Percentiles rank a stretch among this genome's conserved stretches.
Conservation (phyloP, 129 eudicot genomes). For the Escallonia rubra region DNA sequence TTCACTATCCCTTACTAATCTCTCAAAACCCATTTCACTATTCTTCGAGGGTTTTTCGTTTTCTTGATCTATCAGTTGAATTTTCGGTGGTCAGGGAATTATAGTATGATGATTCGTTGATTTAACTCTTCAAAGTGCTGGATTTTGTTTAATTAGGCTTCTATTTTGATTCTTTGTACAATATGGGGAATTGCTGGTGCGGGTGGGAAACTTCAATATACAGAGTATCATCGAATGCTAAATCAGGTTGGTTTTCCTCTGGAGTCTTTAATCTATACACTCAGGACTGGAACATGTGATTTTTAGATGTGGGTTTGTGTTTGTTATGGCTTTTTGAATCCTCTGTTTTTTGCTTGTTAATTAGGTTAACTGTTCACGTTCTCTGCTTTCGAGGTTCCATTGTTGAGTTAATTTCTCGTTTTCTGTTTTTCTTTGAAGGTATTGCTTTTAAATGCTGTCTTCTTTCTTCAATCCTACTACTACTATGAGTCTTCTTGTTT, state of each 20-base stretch:
- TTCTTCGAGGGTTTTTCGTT: conserved; percentile 20
- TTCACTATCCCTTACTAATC: not conserved
- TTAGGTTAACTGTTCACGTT: not conserved
- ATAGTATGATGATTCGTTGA: not conserved
- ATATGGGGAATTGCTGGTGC: conserved; percentile 77
- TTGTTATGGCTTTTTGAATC: not conserved
- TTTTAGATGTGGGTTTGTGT: not conserved
- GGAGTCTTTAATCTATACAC: not conserved
- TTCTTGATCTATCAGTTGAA: not conserved
- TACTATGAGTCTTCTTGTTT: too few relatives aligned
- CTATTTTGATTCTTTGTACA: not conserved
- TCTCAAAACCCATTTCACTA: conserved; percentile 3
- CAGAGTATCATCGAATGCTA: conserved; percentile 58
- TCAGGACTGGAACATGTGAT: too few relatives aligned
- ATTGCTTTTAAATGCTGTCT: not conserved
- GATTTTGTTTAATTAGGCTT: not conserved
- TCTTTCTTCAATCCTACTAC: too few relatives aligned
- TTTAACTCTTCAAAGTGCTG: not conserved
- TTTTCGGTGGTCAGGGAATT: too few relatives aligned
- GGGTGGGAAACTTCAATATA: conserved; percentile 53
- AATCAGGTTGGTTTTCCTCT: conserved; percentile 43
- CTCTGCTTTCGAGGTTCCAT: not conserved
- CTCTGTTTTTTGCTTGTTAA: not conserved
- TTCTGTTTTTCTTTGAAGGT: not conserved
- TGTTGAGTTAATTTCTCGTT: not conserved